Evolutionary conservation across 2,329 filamentous ascomycete species (phyloP).

Genomic region (Arachnomyces sp.): DNA sequence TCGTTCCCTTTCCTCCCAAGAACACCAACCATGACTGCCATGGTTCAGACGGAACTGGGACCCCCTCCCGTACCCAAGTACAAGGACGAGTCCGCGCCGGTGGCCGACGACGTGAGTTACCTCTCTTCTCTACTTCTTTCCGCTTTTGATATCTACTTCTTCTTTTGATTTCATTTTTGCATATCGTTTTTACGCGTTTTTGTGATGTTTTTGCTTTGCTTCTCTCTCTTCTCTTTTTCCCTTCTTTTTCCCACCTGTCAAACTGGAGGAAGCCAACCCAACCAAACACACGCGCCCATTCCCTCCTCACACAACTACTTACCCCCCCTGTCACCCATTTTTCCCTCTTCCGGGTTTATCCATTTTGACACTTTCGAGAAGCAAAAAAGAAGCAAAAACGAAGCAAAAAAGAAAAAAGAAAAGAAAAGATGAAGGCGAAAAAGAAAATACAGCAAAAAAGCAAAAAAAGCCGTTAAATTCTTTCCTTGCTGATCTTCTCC

Average conservation of each 20-base stretch:
- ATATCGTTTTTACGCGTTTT: too few species aligned
- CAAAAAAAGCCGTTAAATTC: constrained; percentile 3
- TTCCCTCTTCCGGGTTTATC: too few species aligned
- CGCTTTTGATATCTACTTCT: constrained; percentile 12
- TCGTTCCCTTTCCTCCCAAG: not conserved
- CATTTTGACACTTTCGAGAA: not conserved
- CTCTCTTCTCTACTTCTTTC: constrained; percentile 13
- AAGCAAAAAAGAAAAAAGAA: not conserved
- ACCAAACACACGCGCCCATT: too few species aligned
- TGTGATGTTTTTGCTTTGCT: too few species aligned
- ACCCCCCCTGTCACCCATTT: too few species aligned
- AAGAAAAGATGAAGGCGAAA: constrained; percentile 5
- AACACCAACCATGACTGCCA: constrained; percentile 29
- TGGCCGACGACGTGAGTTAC: constrained; percentile 38
- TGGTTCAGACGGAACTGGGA: constrained; percentile 36
- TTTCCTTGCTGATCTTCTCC: constrained; percentile 5
- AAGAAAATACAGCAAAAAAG: constrained; percentile 11
- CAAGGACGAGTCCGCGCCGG: constrained; percentile 38
- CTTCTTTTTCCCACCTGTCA: not conserved
- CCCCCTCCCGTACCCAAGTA: constrained; percentile 32
- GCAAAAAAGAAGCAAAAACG: constrained; percentile 2
- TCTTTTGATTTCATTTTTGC: constrained; percentile 14
- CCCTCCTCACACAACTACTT: constrained; percentile 3
- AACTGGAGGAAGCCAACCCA: too few species aligned
- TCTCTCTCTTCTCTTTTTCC: constrained; percentile 11